phyloP scores from a whole-genome alignment of 1,284 basidiomycete genomes.

The Melanopsichium pennsylvanicum region DNA sequence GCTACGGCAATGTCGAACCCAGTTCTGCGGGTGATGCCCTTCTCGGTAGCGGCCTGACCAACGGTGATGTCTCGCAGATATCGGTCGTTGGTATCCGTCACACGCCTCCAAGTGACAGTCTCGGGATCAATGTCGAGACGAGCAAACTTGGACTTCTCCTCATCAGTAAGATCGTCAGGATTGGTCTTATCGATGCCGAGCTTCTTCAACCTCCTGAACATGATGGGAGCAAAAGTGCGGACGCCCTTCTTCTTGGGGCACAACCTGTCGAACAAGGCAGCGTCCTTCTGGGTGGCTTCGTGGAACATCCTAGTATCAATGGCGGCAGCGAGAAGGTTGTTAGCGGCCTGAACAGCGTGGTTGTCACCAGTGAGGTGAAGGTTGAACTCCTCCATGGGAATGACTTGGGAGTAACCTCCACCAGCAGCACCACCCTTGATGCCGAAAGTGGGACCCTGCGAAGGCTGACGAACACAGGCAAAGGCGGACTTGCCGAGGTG shows the following conservation, averaged over 20 bases:
- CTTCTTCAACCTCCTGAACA: slow-evolving; percentile 93
- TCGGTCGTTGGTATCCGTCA: slow-evolving; percentile 94
- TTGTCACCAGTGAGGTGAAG: slow-evolving; percentile 97
- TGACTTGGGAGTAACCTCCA: slow-evolving; percentile 97
- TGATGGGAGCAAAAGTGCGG: slow-evolving; percentile 91
- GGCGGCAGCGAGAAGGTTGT: slow-evolving; percentile 95
- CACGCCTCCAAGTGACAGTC: slow-evolving; percentile 96
- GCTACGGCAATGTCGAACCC: slow-evolving; percentile 98
- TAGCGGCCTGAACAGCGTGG: slow-evolving; percentile 95
- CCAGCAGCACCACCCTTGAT: slow-evolving; percentile 99
- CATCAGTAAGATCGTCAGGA: slow-evolving; percentile 88
- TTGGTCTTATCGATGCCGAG: slow-evolving; percentile 94
- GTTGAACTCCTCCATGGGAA: slow-evolving; percentile 99
- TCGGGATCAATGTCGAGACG: slow-evolving; percentile 89
- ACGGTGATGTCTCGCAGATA: slow-evolving; percentile 94
- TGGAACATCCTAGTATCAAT: slow-evolving; percentile 98
- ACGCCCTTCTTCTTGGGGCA: slow-evolving; percentile 93
- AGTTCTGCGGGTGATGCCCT: slow-evolving; percentile 85
- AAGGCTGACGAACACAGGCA: slow-evolving; percentile 98
- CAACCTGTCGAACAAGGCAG: slow-evolving; percentile 89
- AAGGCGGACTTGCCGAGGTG: slow-evolving; percentile 91
- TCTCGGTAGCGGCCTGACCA: slow-evolving; percentile 87
- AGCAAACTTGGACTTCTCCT: slow-evolving; percentile 88
- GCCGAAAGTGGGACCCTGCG: slow-evolving; percentile 97
- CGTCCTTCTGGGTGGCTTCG: slow-evolving; percentile 93